phyloP scores from a whole-genome alignment of 2,329 filamentous ascomycete species.

The Blumeriella jaapii region DNA sequence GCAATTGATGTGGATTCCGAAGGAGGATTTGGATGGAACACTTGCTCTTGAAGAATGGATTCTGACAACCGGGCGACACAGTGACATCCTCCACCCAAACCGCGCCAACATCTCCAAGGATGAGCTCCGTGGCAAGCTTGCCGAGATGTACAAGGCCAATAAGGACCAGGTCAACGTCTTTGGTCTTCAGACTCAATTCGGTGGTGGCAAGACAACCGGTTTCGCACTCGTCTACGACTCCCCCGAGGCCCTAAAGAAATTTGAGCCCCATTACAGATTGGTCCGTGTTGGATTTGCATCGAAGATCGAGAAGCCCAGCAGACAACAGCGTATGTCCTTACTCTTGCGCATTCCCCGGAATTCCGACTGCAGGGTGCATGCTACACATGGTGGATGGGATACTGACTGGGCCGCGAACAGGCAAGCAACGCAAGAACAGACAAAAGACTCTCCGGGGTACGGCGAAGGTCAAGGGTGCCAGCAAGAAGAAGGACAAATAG shows the following conservation, averaged over 20 bases:
- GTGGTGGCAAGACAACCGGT: constrained; percentile 99
- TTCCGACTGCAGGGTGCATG: constrained; percentile 2
- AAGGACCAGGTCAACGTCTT: constrained; percentile 98
- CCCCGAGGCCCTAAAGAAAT: constrained; percentile 98
- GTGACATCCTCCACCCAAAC: constrained; percentile 98
- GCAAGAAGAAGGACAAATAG: constrained; percentile 91
- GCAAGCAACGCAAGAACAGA: constrained; percentile 99
- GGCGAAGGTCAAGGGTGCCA: constrained; percentile 93
- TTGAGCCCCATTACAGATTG: constrained; percentile 96
- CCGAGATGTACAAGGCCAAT: constrained; percentile 92
- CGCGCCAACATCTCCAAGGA: constrained; percentile 98
- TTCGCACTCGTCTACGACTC: constrained; percentile 99
- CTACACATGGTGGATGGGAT: background rate
- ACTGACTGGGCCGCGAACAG: constrained; percentile 36
- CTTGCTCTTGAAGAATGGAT: constrained; percentile 6
- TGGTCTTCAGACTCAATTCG: constrained; percentile 95
- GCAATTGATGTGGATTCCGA: background rate
- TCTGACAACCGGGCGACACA: constrained; percentile 32
- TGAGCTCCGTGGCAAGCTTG: constrained; percentile 91
- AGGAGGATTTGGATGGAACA: background rate
- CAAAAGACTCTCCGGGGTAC: constrained; percentile 97
- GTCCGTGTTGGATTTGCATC: constrained; percentile 82
- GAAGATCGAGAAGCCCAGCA: constrained; percentile 95
- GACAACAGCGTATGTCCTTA: constrained; percentile 89
- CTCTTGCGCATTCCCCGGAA: background rate